A percentile compares a stretch with the other conserved stretches of the same genome.
Conservation (phyloP, 179 eudicot species). For the Patellifolia procumbens region DNA sequence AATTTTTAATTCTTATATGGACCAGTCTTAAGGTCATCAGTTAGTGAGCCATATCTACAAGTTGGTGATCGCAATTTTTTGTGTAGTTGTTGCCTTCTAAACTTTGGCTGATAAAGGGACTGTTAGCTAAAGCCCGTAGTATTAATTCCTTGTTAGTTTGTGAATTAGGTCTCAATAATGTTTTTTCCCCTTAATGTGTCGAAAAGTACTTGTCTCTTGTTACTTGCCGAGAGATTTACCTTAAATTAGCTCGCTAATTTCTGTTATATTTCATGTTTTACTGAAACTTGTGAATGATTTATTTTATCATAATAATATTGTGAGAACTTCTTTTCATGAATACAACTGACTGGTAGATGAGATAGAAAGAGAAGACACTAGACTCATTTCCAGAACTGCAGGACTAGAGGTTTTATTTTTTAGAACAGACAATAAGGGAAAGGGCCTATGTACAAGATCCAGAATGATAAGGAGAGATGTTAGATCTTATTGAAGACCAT, state of each 20-base stretch:
- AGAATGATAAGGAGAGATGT: not conserved
- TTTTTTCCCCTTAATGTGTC: not conserved
- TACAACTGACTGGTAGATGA: not conserved
- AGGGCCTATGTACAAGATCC: not conserved
- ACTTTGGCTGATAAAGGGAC: not conserved
- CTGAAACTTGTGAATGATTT: too few relatives aligned
- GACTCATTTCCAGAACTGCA: not conserved
- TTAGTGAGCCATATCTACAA: not conserved
- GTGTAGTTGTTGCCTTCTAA: not conserved
- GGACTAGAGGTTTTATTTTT: not conserved
- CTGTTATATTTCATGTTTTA: too few relatives aligned
- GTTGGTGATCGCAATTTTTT: not conserved
- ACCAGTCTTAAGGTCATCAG: not conserved
- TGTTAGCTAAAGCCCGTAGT: not conserved
- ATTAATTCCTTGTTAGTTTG: not conserved
- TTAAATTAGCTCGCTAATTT: too few relatives aligned
- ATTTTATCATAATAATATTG: not conserved
- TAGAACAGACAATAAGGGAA: not conserved
- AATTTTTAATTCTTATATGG: not conserved
- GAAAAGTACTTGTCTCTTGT: too few relatives aligned
- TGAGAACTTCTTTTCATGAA: not conserved
- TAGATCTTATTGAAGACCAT: not conserved
- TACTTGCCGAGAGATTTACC: too few relatives aligned
- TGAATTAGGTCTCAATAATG: not conserved
- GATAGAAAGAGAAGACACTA: not conserved